Base-by-base conservation (phyloP, 1,284 basidiomycete genomes). In the Cutaneotrichosporon sp. region DNA sequence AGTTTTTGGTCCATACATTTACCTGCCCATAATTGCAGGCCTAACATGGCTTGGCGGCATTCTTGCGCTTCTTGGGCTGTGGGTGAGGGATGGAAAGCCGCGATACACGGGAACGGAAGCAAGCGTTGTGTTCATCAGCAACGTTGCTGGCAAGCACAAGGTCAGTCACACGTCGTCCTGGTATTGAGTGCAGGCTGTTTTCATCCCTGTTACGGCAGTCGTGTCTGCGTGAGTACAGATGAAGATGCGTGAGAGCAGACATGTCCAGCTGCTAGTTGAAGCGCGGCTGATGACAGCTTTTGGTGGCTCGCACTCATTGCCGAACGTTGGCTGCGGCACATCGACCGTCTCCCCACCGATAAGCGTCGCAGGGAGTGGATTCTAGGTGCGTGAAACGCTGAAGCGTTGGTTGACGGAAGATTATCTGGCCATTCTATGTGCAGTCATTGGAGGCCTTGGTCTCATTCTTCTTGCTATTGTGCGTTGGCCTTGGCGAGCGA, bases 261-360 rank as follows among this genome's bases (percentile, higher is more conserved):
- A 30, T 30, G 10, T 10, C 10, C 26, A 7, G 5, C 26, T 30
- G 10, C 5, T 10, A 30, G 5, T 5, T 30, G 26, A 10, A 10
- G 10, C 10, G 26, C 26, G 5, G 17, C 41, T 51, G 40, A 42
- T 39, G 5, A 20, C 35, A 61, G 62, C 2, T 68, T 70, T 35
- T 72, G 77, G 69, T 68, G 77, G 52, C 47, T 70, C 10, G 69
- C 76, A 2, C 67, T 78, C 4, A 60, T 80, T 17, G 63, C 73
- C 8, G 78, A 80, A 58, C 65, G 79, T 14, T 78, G 75, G 69
- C 65, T 81, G 7, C 69, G 79, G 12, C 76, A 78, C 56, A 46
- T 71, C n/a, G 74, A 79, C 20, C 68, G 77, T 13, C 70, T 81
- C 7, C 79, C 80, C 0, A 69, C 73, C 4, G 72, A 77, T n/a